phyloP scores from a whole-genome alignment of 495 filamentous ascomycete species.

The Lophiostoma macrostomum region DNA sequence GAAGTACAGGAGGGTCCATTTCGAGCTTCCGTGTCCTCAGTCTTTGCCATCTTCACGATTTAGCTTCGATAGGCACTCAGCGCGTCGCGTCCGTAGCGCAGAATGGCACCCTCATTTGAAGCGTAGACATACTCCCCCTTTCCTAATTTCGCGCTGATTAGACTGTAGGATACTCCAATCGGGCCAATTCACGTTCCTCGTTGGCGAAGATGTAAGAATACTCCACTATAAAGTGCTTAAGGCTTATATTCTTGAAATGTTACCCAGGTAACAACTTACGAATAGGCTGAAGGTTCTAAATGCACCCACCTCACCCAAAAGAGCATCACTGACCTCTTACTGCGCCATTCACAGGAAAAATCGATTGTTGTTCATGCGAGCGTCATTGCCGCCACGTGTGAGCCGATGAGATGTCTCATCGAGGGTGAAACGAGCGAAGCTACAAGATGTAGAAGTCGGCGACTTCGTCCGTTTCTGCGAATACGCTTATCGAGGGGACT shows the following conservation, averaged over 20 bases:
- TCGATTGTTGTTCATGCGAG: slow-evolving; percentile 10
- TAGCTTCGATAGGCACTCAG: too few relatives aligned
- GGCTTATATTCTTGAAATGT: too few relatives aligned
- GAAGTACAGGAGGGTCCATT: too few relatives aligned
- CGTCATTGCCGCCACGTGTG: slow-evolving; percentile 5
- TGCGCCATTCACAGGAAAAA: too few relatives aligned
- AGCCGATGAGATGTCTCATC: slow-evolving; percentile 11
- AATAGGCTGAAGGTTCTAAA: too few relatives aligned
- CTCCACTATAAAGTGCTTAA: too few relatives aligned
- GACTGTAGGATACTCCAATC: slow-evolving; percentile 3
- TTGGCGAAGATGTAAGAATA: slow-evolving; percentile 13
- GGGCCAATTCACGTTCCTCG: slow-evolving; percentile 17
- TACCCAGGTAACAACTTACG: too few relatives aligned
- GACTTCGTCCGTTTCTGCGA: slow-evolving; percentile 31
- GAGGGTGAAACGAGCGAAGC: slow-evolving; percentile 16
- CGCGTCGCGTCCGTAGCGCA: too few relatives aligned
- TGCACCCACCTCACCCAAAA: too few relatives aligned
- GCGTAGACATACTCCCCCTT: slow-evolving; percentile 5
- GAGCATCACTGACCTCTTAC: too few relatives aligned
- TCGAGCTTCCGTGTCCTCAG: too few relatives aligned
- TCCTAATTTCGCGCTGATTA: neutral
- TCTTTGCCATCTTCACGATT: too few relatives aligned
- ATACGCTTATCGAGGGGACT: slow-evolving; percentile 28
- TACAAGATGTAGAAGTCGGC: slow-evolving; percentile 9
- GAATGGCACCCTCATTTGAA: slow-evolving; percentile 14